These are phyloP conservation scores for Trichoderma atrobrunneum DNA, from an alignment of 2,329 filamentous ascomycete species.

Conservation along the genomic window DNA sequence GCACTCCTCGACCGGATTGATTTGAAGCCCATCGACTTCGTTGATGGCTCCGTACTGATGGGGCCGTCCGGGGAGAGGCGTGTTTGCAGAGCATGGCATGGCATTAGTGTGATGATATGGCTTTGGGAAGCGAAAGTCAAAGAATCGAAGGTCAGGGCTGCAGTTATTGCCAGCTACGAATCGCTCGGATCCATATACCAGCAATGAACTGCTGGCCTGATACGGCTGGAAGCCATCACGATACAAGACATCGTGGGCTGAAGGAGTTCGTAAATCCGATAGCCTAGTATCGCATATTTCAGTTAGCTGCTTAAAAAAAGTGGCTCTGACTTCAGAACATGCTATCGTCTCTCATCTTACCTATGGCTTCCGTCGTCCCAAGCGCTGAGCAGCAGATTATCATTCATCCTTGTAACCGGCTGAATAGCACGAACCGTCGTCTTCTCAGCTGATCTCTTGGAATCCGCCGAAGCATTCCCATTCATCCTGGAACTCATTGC, in stretches of 20 bases:
- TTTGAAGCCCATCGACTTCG: conserved; percentile 22
- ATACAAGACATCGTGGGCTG: conserved; percentile 46
- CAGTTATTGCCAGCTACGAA: conserved; percentile 50
- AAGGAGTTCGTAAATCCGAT: conserved; percentile 50
- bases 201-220: conserved; percentile 45
- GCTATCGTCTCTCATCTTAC: conserved; percentile 20
- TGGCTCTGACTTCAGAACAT: not conserved
- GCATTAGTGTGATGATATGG: conserved; percentile 48
- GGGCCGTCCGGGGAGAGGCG: not conserved
- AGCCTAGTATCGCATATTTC: conserved; percentile 32
- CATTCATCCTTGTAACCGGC: conserved; percentile 39
- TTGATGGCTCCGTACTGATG: not conserved
- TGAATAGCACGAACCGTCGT: conserved; percentile 47
- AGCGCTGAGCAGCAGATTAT: conserved; percentile 46
- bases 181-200: conserved; percentile 49
- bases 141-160: conserved; percentile 46
- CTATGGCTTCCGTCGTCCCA: conserved; percentile 54
- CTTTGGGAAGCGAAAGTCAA: conserved; percentile 52
- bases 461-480: not conserved
- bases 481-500: conserved; percentile 30
- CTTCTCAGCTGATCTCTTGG: conserved; percentile 29
- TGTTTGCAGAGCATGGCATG: conserved; percentile 41
- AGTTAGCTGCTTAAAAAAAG: not conserved
- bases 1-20: conserved; percentile 40
- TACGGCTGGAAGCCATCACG: conserved; percentile 52